Evolutionary conservation across 805 yeast genomes (phyloP).

Genomic region (Osmozyma mogii): DNA sequence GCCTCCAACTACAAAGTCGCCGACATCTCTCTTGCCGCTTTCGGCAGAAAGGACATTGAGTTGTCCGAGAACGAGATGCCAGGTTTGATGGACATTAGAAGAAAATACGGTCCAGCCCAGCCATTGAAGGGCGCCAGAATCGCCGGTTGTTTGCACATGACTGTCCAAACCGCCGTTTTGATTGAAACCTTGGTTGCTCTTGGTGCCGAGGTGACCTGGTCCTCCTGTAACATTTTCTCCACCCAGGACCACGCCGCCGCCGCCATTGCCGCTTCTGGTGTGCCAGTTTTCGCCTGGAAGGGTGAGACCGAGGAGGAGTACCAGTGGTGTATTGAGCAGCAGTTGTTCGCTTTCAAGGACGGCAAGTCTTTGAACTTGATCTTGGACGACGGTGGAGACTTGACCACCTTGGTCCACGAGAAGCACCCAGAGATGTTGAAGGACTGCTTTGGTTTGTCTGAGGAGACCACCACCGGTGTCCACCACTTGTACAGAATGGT

Average conservation of each 20-base stretch:
- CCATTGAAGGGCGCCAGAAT: slow-evolving; percentile 98
- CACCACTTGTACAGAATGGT: slow-evolving; percentile 97
- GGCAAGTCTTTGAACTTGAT: slow-evolving; percentile 91
- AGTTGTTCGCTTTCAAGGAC: slow-evolving; percentile 96
- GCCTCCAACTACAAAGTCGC: slow-evolving; percentile 83
- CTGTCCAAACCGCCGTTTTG: slow-evolving; percentile 97
- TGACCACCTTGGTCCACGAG: slow-evolving; percentile 93
- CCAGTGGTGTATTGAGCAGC: slow-evolving; percentile 99
- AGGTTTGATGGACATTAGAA: slow-evolving; percentile 96
- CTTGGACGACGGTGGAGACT: slow-evolving; percentile 99
- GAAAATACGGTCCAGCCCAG: slow-evolving; percentile 82
- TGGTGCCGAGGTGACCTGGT: slow-evolving; percentile 99
- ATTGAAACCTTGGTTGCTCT: slow-evolving; percentile 94
- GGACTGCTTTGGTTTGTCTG: slow-evolving; percentile 92
- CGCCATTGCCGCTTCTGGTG: slow-evolving; percentile 98
- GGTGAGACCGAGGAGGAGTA: slow-evolving; percentile 99
- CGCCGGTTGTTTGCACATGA: slow-evolving; percentile 99
- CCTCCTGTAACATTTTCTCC: slow-evolving; percentile 98
- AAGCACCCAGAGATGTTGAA: slow-evolving; percentile 96
- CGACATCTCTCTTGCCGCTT: slow-evolving; percentile 97
- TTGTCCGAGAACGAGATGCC: slow-evolving; percentile 99
- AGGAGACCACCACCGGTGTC: slow-evolving; percentile 99
- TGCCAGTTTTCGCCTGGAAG: slow-evolving; percentile 99
- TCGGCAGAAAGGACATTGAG: slow-evolving; percentile 99
- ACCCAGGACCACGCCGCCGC: slow-evolving; percentile 99